phyloP scores from a whole-genome alignment of 225 moss, liverwort and hornwort species.

The Pseudoscleropodium purum region DNA sequence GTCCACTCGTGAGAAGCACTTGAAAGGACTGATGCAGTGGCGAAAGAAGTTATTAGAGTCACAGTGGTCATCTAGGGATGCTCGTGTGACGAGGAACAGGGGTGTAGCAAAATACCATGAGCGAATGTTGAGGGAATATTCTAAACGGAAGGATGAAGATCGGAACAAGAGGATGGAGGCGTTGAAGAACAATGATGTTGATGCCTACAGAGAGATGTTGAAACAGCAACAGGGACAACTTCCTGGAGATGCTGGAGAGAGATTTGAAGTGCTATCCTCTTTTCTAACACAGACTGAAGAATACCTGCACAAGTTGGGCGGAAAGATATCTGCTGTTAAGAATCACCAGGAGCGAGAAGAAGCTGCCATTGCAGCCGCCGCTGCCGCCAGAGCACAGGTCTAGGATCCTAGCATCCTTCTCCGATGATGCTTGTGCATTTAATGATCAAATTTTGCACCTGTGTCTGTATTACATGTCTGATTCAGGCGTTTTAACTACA shows the following conservation, averaged over 20 bases:
- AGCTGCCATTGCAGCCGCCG: slow-evolving; percentile 83
- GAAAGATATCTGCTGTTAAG: slow-evolving; percentile 96
- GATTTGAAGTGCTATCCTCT: slow-evolving; percentile 97
- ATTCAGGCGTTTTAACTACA: slow-evolving; percentile 17
- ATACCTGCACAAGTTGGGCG: slow-evolving; percentile 90
- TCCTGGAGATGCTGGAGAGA: slow-evolving; percentile 96
- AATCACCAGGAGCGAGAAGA: slow-evolving; percentile 97
- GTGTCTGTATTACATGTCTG: background rate
- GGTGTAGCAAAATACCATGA: slow-evolving; percentile 98
- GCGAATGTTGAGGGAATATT: slow-evolving; percentile 90
- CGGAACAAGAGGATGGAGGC: slow-evolving; percentile 98
- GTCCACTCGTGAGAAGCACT: slow-evolving; percentile 71
- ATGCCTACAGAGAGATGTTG: slow-evolving; percentile 97
- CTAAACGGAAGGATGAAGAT: slow-evolving; percentile 94
- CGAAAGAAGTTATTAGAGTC: slow-evolving; percentile 90
- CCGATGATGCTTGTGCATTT: background rate
- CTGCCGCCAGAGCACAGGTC: slow-evolving; percentile 97
- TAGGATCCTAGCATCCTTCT: background rate
- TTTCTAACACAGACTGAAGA: slow-evolving; percentile 98
- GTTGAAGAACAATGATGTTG: slow-evolving; percentile 96
- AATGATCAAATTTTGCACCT: background rate
- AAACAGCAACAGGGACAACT: slow-evolving; percentile 92
- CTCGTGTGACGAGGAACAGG: slow-evolving; percentile 87
- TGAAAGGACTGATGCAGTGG: slow-evolving; percentile 89
- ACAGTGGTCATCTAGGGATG: slow-evolving; percentile 89